A percentile compares a stretch with the other conserved stretches of the same genome.
phyloP scores from a whole-genome alignment of 2,329 filamentous ascomycete species.

The Cytospora schulzeri region DNA sequence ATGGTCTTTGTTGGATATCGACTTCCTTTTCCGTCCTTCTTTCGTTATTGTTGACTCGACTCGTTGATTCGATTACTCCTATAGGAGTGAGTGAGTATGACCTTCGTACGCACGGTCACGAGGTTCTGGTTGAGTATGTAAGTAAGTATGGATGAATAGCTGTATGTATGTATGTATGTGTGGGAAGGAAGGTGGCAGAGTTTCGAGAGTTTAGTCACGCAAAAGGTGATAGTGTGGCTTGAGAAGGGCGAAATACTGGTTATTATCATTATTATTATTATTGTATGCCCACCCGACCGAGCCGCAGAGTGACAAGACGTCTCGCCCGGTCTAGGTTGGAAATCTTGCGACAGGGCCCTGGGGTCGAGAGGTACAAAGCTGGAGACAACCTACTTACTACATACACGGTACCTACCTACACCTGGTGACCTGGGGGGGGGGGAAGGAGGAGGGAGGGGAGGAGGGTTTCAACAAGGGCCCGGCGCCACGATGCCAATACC shows the following conservation, averaged over 20 bases:
- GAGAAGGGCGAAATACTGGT: slow-evolving; percentile 21
- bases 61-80: slow-evolving; percentile 3
- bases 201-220: slow-evolving; percentile 13
- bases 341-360: slow-evolving; percentile 18
- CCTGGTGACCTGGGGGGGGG: slow-evolving; percentile 11
- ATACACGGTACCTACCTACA: slow-evolving; percentile 1
- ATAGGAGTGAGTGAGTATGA: slow-evolving; percentile 11
- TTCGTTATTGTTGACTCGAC: background rate
- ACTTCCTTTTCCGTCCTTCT: slow-evolving; percentile 1
- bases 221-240: slow-evolving; percentile 22
- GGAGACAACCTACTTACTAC: too few relatives aligned
- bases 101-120: slow-evolving; percentile 15
- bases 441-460: too few relatives aligned
- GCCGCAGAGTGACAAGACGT: slow-evolving; percentile 26
- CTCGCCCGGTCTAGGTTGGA: slow-evolving; percentile 20
- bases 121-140: background rate
- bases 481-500: slow-evolving; percentile 24
- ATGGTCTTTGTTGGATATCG: background rate
- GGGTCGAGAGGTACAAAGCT: slow-evolving; percentile 2
- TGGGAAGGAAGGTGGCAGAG: slow-evolving; percentile 14
- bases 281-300: slow-evolving; percentile 28
- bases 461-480: slow-evolving; percentile 11
- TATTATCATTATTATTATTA: too few relatives aligned
- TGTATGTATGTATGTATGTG: background rate
- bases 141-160: background rate